Evolutionary conservation across 140 eudicot genomes (phyloP), one percentile per base, ranked within the genome.

Genomic region (Oenanthe javanica): DNA sequence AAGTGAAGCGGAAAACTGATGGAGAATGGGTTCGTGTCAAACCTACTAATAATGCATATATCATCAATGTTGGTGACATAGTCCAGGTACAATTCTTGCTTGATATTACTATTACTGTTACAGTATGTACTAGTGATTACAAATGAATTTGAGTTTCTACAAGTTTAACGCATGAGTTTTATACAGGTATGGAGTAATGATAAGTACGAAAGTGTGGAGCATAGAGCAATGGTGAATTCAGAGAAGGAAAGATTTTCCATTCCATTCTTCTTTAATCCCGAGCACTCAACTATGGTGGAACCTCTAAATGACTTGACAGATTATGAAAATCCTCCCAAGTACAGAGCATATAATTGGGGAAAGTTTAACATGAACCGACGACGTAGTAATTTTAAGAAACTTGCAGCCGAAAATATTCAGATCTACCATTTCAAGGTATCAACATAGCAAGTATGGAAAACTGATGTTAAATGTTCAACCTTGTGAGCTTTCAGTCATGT

Each of bases 1-100:
- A 87, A 85, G 89, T 85, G 54, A 87, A 81, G 87, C 79, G 89
- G 14, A 87, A 87, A 52, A 6, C 81, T 0, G 91, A 87, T 64
- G 91, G 91, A 54, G 82, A 83, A 54, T 85, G 88, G 88, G 31
- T 75, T 61, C 59, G 81, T 1, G 85, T 85, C 5, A 85, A 85
- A 52, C 89, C 91, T 42, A 75, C 73, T 1, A 79, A 83, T 12
- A 75, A 79, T 75, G 87, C 91, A 59, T 87, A 74, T 69, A 85
- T 87, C 21, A 61, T 87, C 42, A 87, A 87, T 49, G 87, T 85
- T n/a, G 81, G 59, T 42, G 81, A 78, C 52, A 78, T 61, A 42
- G 48, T 78, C 63, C 81, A 78, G 74, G 81, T 78, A 63, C 15
- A 67, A 2, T 59, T 18, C 14, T 38, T 27, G 31, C 31, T 31